phyloP scores from a whole-genome alignment of 192 early-diverging fungal genomes.

The Physocladia obscura region DNA sequence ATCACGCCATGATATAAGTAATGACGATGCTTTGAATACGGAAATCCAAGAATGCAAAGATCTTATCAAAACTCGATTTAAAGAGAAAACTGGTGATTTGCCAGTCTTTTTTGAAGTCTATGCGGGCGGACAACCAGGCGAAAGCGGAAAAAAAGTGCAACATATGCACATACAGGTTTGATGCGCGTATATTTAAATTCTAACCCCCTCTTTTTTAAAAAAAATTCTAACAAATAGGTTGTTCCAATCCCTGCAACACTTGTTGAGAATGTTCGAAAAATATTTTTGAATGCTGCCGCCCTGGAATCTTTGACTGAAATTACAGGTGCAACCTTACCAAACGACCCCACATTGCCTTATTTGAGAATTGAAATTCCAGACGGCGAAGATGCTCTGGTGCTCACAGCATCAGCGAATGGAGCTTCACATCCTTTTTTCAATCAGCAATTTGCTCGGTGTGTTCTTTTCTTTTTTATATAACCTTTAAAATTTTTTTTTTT shows the following conservation, averaged over 20 bases:
- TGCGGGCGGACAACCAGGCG: conserved; percentile 36
- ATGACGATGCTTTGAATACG: conserved; percentile 19
- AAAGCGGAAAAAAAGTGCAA: conserved; percentile 26
- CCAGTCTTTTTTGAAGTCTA: conserved; percentile 78
- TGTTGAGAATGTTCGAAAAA: conserved; percentile 33
- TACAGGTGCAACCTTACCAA: conserved; percentile 26
- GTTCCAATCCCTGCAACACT: conserved; percentile 58
- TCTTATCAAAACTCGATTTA: conserved; percentile 16
- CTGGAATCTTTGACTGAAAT: conserved; percentile 39
- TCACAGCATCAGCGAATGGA: background rate
- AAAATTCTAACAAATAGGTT: conserved; percentile 30
- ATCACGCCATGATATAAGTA: conserved; percentile 29
- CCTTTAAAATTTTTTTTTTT: background rate
- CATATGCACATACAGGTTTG: conserved; percentile 70
- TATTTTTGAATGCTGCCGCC: conserved; percentile 47
- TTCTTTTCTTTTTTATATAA: background rate
- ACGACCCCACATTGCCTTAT: conserved; percentile 23
- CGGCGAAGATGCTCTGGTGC: background rate
- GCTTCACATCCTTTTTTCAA: conserved; percentile 3
- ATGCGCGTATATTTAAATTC: background rate
- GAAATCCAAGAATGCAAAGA: conserved; percentile 36
- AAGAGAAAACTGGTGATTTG: conserved; percentile 40
- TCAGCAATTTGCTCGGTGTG: conserved; percentile 9
- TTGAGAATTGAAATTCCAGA: conserved; percentile 35
- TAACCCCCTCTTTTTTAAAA: background rate